A percentile compares a stretch with the other conserved stretches of the same genome.
Evolutionary conservation across 805 yeast species (phyloP).

Genomic region (Lipomyces starkeyi): DNA sequence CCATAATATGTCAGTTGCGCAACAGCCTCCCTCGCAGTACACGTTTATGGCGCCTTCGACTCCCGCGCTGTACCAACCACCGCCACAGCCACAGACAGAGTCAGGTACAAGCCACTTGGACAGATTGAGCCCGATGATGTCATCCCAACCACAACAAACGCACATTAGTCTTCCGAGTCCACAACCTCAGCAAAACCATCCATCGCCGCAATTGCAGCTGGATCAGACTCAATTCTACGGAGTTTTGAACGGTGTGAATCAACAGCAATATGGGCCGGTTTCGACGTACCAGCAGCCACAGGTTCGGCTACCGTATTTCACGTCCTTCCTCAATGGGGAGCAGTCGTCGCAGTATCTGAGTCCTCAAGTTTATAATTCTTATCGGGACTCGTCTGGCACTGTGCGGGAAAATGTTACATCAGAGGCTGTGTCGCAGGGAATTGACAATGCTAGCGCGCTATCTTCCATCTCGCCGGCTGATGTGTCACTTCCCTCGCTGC

Average conservation of each 20-base stretch:
- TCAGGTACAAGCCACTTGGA: neutral
- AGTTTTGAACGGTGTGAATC: neutral
- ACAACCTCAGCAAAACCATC: constrained; percentile 17
- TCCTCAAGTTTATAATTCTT: neutral
- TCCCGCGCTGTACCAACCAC: neutral
- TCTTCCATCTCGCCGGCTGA: neutral
- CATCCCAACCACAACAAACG: constrained; percentile 6
- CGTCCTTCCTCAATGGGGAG: constrained; percentile 2
- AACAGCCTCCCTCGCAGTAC: constrained; percentile 16
- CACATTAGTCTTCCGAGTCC: neutral
- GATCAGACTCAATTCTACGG: constrained; percentile 5
- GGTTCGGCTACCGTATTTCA: neutral
- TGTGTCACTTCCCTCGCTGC: neutral
- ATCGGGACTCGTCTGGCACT: neutral
- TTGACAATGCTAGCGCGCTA: neutral
- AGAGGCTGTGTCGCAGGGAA: neutral
- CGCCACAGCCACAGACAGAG: constrained; percentile 14
- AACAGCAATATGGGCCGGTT: neutral
- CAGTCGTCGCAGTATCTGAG: neutral
- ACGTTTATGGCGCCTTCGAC: neutral
- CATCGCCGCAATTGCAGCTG: neutral
- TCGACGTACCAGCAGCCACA: constrained; percentile 1
- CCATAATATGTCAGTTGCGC: neutral
- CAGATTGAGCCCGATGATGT: constrained; percentile 8
- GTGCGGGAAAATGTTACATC: neutral